phyloP scores from a whole-genome alignment of 495 filamentous ascomycete genomes.

The Aspergillus funiculosus region DNA sequence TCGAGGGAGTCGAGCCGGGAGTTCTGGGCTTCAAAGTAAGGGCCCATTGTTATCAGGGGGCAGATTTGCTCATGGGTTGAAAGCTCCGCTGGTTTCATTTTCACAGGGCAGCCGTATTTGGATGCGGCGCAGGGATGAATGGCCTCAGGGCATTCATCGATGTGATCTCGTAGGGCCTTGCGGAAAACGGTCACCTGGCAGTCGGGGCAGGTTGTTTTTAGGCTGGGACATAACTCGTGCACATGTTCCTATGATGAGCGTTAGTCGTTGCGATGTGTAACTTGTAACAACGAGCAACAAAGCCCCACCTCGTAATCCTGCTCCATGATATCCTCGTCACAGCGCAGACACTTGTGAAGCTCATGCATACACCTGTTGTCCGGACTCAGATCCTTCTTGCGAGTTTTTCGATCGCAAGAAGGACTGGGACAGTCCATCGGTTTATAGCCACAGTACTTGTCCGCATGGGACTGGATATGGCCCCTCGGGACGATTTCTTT shows the following conservation, averaged over 20 bases:
- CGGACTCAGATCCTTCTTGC: constrained; percentile 38
- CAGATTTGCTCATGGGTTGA: constrained; percentile 49
- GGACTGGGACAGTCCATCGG: constrained; percentile 56
- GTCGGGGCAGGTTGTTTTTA: constrained; percentile 46
- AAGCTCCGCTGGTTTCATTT: constrained; percentile 45
- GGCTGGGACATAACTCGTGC: constrained; percentile 44
- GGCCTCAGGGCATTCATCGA: constrained; percentile 48
- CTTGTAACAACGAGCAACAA: constrained; percentile 4
- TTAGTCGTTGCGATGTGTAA: background rate
- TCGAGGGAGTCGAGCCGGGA: constrained; percentile 52
- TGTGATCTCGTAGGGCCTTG: constrained; percentile 45
- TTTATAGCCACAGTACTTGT: constrained; percentile 66
- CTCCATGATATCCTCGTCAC: constrained; percentile 50
- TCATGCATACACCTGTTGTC: constrained; percentile 52
- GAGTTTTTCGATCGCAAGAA: constrained; percentile 46
- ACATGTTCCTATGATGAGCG: constrained; percentile 41
- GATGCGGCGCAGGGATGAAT: constrained; percentile 50
- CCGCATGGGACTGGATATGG: constrained; percentile 66
- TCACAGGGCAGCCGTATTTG: constrained; percentile 51
- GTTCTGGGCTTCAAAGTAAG: constrained; percentile 54
- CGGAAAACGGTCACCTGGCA: constrained; percentile 47
- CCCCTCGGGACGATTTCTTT: constrained; percentile 54
- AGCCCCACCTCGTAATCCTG: constrained; percentile 48
- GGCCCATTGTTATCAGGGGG: constrained; percentile 53
- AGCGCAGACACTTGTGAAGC: constrained; percentile 48